Percentiles rank a stretch among this genome's conserved stretches.
Evolutionary conservation across 164 flowering plant species (phyloP).

Genomic region (Umbilicus rupestris): DNA sequence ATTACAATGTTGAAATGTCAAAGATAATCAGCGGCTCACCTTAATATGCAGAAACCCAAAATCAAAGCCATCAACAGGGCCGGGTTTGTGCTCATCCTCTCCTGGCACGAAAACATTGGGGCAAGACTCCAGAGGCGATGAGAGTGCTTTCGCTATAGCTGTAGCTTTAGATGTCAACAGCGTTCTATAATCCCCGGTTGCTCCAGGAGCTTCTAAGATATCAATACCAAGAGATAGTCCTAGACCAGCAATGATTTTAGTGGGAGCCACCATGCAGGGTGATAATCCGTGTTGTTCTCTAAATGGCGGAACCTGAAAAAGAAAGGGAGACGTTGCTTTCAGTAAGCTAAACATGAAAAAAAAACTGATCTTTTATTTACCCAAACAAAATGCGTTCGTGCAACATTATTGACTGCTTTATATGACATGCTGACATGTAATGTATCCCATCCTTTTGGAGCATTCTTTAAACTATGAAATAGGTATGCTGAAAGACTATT

Average conservation of each 20-base stretch:
- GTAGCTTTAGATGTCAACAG: conserved; percentile 78
- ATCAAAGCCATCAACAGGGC: conserved; percentile 73
- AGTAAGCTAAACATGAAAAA: background rate
- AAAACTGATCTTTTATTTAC: background rate
- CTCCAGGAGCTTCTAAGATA: conserved; percentile 97
- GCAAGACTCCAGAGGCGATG: conserved; percentile 53
- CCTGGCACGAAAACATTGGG: conserved; percentile 86
- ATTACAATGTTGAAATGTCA: background rate
- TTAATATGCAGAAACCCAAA: conserved; percentile 96
- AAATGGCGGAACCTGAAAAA: conserved; percentile 73
- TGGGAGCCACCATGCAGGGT: conserved; percentile 99
- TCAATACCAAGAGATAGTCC: conserved; percentile 91
- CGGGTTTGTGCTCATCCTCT: conserved; percentile 70
- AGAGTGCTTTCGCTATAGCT: conserved; percentile 77
- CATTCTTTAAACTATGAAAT: too few species aligned
- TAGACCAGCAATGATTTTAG: conserved; percentile 92
- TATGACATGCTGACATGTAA: background rate
- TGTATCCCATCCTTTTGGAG: background rate
- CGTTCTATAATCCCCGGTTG: conserved; percentile 95
- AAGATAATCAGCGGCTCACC: conserved; percentile 25
- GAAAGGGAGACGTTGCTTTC: background rate
- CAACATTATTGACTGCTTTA: background rate
- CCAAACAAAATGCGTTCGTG: background rate
- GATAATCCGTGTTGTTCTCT: conserved; percentile 59
- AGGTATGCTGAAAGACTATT: background rate